These are phyloP conservation scores for Capsella rubella DNA, from an alignment of 441 rosid species.

Conservation along the genomic window DNA sequence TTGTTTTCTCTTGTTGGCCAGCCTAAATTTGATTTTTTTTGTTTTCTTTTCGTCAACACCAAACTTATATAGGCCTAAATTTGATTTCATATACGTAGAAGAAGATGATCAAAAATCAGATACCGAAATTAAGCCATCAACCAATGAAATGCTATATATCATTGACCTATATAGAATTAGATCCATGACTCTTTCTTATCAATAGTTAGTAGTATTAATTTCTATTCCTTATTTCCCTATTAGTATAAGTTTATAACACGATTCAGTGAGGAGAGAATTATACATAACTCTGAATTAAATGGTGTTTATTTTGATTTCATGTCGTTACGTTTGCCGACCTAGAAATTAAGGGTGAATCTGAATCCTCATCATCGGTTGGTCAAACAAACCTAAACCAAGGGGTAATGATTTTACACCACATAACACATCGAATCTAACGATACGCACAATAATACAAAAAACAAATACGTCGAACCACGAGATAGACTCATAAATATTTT, in stretches of 20 bases:
- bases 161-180: slow-evolving; percentile 5
- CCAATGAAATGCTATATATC: neutral
- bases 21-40: slow-evolving; percentile 7
- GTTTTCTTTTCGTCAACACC: no score
- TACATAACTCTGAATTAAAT: slow-evolving; percentile 11
- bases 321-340: slow-evolving; percentile 36
- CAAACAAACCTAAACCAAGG: slow-evolving; percentile 32
- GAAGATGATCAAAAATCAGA: neutral
- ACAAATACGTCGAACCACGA: slow-evolving; percentile 12
- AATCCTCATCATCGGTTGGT: slow-evolving; percentile 13
- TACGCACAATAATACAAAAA: neutral
- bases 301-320: neutral
- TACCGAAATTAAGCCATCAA: neutral
- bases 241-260: neutral
- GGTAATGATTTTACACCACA: neutral
- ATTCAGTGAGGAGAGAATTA: neutral
- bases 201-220: no score
- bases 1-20: neutral
- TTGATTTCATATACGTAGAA: neutral
- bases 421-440: neutral
- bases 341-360: neutral
- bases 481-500: slow-evolving; percentile 17
- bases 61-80: no score
- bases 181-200: no score
- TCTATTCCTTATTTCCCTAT: neutral